These are phyloP conservation scores for Epichloe festucae DNA, from an alignment of 2,329 filamentous ascomycete species.

Conservation along the genomic window DNA sequence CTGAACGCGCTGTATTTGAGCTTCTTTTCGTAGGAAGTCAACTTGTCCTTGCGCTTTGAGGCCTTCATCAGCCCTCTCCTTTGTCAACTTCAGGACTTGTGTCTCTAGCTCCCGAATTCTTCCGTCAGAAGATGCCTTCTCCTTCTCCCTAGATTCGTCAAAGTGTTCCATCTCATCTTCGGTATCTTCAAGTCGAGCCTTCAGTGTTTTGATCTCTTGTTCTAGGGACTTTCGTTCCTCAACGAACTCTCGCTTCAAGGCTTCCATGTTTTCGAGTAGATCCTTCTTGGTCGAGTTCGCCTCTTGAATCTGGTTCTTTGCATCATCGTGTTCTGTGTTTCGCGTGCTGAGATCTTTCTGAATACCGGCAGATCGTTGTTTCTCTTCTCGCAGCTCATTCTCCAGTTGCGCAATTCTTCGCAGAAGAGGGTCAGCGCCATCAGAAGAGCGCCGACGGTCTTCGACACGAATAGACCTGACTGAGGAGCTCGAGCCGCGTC, in stretches of 20 bases:
- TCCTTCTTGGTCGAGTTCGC: slow-evolving; percentile 87
- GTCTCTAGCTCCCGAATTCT: slow-evolving; percentile 54
- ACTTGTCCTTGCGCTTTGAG: slow-evolving; percentile 49
- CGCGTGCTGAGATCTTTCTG: slow-evolving; percentile 56
- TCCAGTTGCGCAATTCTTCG: slow-evolving; percentile 54
- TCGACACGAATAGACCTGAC: slow-evolving; percentile 30
- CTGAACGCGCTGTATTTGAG: slow-evolving; percentile 44
- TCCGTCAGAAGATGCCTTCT: slow-evolving; percentile 58
- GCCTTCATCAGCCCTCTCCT: slow-evolving; percentile 42
- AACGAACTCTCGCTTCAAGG: slow-evolving; percentile 76
- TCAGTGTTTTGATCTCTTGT: slow-evolving; percentile 63
- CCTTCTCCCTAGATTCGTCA: slow-evolving; percentile 70
- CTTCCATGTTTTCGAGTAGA: slow-evolving; percentile 87
- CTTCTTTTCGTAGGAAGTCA: slow-evolving; percentile 49
- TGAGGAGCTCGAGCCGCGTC: slow-evolving; percentile 36
- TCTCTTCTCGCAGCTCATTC: slow-evolving; percentile 62
- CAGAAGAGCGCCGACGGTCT: slow-evolving; percentile 32
- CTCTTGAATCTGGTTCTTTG: slow-evolving; percentile 64
- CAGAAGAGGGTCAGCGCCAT: slow-evolving; percentile 32
- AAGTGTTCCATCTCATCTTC: slow-evolving; percentile 87
- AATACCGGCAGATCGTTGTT: slow-evolving; percentile 50
- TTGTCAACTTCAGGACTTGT: slow-evolving; percentile 53
- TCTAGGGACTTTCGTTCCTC: slow-evolving; percentile 76
- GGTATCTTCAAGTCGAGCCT: slow-evolving; percentile 67
- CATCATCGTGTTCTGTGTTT: slow-evolving; percentile 43